Base-by-base conservation (phyloP, 2,329 filamentous ascomycete genomes). In the Aurifilum marmelostoma region DNA sequence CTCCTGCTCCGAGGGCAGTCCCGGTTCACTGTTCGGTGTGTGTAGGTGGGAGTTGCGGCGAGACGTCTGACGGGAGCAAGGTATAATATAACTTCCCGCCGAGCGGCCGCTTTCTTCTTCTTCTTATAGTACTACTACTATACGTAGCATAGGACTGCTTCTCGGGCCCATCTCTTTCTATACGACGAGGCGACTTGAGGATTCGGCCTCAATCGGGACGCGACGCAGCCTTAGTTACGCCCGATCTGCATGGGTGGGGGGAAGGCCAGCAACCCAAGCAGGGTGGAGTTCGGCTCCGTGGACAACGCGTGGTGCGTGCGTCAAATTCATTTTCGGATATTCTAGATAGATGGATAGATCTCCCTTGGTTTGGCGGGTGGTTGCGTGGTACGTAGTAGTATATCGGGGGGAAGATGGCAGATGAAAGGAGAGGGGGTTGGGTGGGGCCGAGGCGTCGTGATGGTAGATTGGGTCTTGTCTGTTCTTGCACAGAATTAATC, bases 221-320 rank as follows among this genome's bases (percentile, higher is more conserved):
- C 56, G 56, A 59, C 56, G 56, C 29, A 34, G 7, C 14, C 18
- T 59, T 14, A 34, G 56, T 59, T 37, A 37, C 56, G 56, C 32
- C 56, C 56, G 32, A 59, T 37, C 32, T 18, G 56, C 56, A 37
- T n/a, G 56, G 56, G 56, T 59, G 56, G 56, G n/a, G 50, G 24
- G 52, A 11, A 27, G 52, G 52, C 18, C 43, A 47, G 43, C 43
- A 47, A 14, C 27, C n/a, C 41, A 47, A 3, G 18, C 61, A 50
- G 27, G 27, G 61, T 63, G 27, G 61, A 27, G 47, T 63, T 43
- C 61, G 61, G 37, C 41, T 50, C 61, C 39, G 41, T 59, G 5
- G 27, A 50, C 61, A 47, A 47, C 61, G 61, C 61, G 41, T 63
- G 61, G 41, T 47, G 61, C 61, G 61, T 63, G 61, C 61, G 61